Evolutionary conservation across 75 land plant genomes (phyloP), one percentile per base, ranked within the genome.

Genomic region (Chamaecyparis obtusa): DNA sequence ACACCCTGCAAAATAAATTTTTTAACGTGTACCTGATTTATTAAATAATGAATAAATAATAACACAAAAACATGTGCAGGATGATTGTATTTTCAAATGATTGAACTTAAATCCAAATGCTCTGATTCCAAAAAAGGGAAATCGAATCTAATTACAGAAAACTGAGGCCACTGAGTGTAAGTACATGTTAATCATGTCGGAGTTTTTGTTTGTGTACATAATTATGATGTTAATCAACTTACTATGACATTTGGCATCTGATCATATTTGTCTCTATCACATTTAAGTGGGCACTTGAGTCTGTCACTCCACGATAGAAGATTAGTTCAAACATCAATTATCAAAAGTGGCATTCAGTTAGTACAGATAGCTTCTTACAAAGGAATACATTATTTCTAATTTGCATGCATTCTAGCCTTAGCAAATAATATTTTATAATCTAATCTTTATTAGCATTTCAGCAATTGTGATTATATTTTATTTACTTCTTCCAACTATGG

Each of bases 1-100:
- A 95, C 86, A 55, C 86, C 88, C 98, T 96, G 91, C 89, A 91
- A 36, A 51, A 84, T 30, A 74, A 72, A 6, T 74, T 8, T 74
- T 46, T n/a, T 75, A 8, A 8, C 51, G 1, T 49, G 10, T 49
- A 75, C 16, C 16, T 9, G 33, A 33, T 33, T 33, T 74, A 14
- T 75, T 33, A 75, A 75, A 75, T 35, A 75, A 75, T 33, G 37
- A 75, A 35, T 33, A 36, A 35, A 35, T 14, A 75, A 75, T 75
- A 75, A 37, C 78, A 75, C 17, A 75, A 4, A 75, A 75, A 75
- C 78, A 75, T 35, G 17, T 33, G 36, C 33, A 13, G 17, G 37
- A 75, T 75, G 36, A 75, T 75, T 75, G 33, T 75, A 9, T 49
- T 49, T 49, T 49, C 51, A 49, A 49, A 9, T 49, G 51, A 49